These are phyloP conservation scores for Chromosphaera perkinsii DNA, from an alignment of 208 protist genomes.

Conservation along the genomic window DNA sequence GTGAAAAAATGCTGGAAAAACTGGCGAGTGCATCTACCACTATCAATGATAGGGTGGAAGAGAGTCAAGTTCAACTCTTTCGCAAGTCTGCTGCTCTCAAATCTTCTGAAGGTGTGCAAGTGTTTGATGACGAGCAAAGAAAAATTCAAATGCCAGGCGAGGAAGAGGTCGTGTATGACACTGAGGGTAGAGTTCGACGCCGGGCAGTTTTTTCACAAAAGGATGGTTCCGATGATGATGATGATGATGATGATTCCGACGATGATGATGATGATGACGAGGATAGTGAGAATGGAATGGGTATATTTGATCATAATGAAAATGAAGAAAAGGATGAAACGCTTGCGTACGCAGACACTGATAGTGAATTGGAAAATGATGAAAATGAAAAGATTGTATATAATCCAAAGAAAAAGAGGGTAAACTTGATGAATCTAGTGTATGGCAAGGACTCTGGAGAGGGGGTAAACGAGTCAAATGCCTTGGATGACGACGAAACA, in stretches of 20 bases:
- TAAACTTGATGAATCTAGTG: too few relatives aligned
- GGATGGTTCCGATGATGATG: conserved; percentile 23
- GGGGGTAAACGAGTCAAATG: too few relatives aligned
- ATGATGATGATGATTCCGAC: conserved; percentile 20
- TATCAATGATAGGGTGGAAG: neutral
- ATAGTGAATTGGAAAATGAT: conserved; percentile 17
- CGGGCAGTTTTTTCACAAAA: conserved; percentile 13
- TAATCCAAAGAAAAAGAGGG: too few relatives aligned
- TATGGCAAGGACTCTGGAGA: neutral
- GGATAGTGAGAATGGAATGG: neutral
- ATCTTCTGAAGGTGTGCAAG: neutral
- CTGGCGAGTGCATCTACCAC: neutral
- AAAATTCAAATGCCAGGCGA: conserved; percentile 35
- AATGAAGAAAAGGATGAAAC: conserved; percentile 3
- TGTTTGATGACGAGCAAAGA: conserved; percentile 40
- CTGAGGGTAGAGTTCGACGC: conserved; percentile 40
- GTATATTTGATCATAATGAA: neutral
- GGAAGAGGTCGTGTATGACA: conserved; percentile 18
- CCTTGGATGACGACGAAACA: too few relatives aligned
- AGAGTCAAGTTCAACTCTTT: too few relatives aligned
- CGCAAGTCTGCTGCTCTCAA: too few relatives aligned
- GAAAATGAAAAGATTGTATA: conserved; percentile 3
- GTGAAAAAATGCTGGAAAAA: conserved; percentile 1
- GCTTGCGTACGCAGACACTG: neutral
- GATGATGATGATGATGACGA: neutral